Evolutionary conservation across 768 basidiomycete species (phyloP), one percentile per base, ranked within the genome.

Genomic region (Mycena galopus): DNA sequence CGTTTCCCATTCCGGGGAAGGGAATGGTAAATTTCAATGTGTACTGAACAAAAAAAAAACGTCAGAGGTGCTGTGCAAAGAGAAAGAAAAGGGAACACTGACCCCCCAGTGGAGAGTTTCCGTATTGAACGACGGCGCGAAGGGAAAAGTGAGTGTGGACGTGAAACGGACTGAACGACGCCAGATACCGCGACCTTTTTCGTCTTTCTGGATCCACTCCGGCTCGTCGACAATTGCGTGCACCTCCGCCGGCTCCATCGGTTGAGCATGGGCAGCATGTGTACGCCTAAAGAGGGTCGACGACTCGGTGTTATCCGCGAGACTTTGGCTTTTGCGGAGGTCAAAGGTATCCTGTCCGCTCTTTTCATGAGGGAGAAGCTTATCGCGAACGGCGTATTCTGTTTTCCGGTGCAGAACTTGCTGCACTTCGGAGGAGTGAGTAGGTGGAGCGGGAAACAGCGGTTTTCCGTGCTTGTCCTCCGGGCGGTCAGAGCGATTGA

Each of bases 161-260:
- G 17, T 25, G n/a, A 63, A 63, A 11, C 16, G 61, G 17, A 32
- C 27, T 8, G 65, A 4, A 30, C 65, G 37, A 19, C 55, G 6
- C 65, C 44, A 51, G 17, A 47, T 12, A 12, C 47, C 35, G n/a
- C 33, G 30, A 7, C 30, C 32, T 17, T 57, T 39, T 9, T 32
- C 32, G 56, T 66, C 68, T 30, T 62, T 50, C 12, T 60, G 51
- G 21, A 69, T 19, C 68, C 68, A 69, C 37, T 69, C 47, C 10
- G 68, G 60, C 25, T 59, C 62, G n/a, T 64, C 44, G 30, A 64
- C 29, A 25, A 55, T 6, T 6, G 29, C 47, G 8, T 50, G n/a
- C 8, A 44, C 47, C 9, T 50, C 17, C 42, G 42, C 14, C 42
- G 12, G 19, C 42, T 44, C 19, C 42, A 44, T 44, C 19, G 7